Base-by-base conservation (phyloP, 2,329 filamentous ascomycete genomes). In the Fusarium sp. region DNA sequence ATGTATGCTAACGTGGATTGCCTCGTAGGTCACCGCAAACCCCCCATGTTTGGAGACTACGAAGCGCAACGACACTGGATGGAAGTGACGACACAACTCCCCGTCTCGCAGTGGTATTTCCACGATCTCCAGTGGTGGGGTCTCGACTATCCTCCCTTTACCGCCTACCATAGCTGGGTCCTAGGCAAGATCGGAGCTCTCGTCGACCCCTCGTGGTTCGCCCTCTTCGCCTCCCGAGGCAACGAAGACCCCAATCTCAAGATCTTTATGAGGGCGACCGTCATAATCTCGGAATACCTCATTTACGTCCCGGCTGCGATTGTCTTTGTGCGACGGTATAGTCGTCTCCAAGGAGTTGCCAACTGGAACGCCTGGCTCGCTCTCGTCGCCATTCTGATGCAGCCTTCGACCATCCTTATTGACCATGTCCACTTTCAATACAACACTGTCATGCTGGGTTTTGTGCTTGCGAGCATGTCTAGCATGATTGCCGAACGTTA, bases 41-140 rank as follows among this genome's bases (percentile, higher is more conserved):
- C 95, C 38, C 96, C 96, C 7, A 95, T 98, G 91, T 93, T 95
- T 80, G 96, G 96, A 75, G 96, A 99, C 83, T 99, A 98, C 84
- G 96, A 99, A 85, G 96, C 97, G 5, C 96, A 99, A 83, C 88
- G 96, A 77, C 96, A 99, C 83, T 99, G 96, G 96, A 98, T 99
- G 95, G 96, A 99, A 80, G 87, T 99, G 74, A 98, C 96, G 2
- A 93, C 91, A 10, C 91, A 98, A 69, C 87, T 99, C 2, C 96
- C 96, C 16, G 88, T 97, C 40, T 96, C 94, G 13, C 93, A 96
- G 82, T 99, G 97, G 96, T 99, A 99, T 83, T 98, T 97, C 80
- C 94, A 99, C 82, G 95, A 99, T 81, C 87, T 98, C 52, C 89
- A 96, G 79, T 99, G 96, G 92, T 99, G 96, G 96, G 97, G 97